phyloP scores from a whole-genome alignment of 305 asterid species.

The Andrographis paniculata region DNA sequence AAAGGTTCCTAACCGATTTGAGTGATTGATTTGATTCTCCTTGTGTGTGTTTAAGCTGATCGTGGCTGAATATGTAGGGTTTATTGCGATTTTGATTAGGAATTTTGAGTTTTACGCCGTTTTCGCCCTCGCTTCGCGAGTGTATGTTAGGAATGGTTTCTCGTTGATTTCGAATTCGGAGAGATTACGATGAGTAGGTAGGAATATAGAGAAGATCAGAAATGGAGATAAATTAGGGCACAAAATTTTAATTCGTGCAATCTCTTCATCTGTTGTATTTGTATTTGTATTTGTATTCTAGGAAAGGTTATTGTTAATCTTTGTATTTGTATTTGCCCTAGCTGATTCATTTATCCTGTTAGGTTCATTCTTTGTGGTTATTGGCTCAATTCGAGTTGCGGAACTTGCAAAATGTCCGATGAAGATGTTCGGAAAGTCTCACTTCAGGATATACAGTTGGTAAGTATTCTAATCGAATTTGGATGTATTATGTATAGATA shows the following conservation, averaged over 20 bases:
- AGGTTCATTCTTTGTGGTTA: slow-evolving; percentile 12
- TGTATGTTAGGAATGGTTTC: too few species aligned
- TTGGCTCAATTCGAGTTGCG: slow-evolving; percentile 9
- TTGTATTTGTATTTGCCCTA: slow-evolving; percentile 6
- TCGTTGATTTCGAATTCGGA: too few species aligned
- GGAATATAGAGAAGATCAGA: not conserved
- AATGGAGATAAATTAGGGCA: slow-evolving; percentile 2
- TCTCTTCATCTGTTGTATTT: not conserved
- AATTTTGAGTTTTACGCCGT: slow-evolving; percentile 12
- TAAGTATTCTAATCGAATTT: slow-evolving; percentile 17
- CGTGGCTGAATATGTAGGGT: slow-evolving; percentile 12
- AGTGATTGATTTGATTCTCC: not conserved
- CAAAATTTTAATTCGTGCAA: not conserved
- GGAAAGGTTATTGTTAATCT: not conserved
- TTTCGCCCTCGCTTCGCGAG: slow-evolving; percentile 4
- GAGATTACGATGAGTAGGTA: not conserved
- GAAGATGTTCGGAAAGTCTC: slow-evolving; percentile 28
- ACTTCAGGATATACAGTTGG: slow-evolving; percentile 31
- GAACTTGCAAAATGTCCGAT: slow-evolving; percentile 23
- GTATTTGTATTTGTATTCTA: not conserved
- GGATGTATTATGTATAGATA: not conserved
- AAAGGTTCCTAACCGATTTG: slow-evolving; percentile 1
- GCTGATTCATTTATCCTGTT: slow-evolving; percentile 7
- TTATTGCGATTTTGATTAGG: slow-evolving; percentile 11
- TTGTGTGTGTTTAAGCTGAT: slow-evolving; percentile 5